phyloP scores from a whole-genome alignment of 2,329 filamentous ascomycete genomes.

The Bipolaris zeicola region DNA sequence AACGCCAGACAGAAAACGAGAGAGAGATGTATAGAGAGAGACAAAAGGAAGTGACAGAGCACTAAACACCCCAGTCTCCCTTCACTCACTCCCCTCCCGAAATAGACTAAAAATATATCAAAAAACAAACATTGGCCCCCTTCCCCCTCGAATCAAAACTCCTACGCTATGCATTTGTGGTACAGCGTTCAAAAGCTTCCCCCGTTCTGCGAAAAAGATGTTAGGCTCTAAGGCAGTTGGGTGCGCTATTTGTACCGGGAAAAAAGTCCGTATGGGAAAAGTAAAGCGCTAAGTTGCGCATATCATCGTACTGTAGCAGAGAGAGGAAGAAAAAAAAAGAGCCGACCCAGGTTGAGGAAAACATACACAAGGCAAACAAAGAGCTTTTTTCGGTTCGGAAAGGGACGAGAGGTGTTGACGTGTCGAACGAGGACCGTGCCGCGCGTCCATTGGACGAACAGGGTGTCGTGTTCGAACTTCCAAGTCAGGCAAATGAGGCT shows the following conservation, averaged over 20 bases:
- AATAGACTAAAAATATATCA: slow-evolving; percentile 29
- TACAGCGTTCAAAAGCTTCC: slow-evolving; percentile 18
- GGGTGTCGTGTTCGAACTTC: slow-evolving; percentile 21
- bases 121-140: slow-evolving; percentile 10
- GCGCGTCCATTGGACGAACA: slow-evolving; percentile 21
- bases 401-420: slow-evolving; percentile 9
- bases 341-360: not conserved
- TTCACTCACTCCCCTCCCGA: slow-evolving; percentile 12
- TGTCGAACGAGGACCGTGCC: slow-evolving; percentile 16
- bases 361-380: not conserved
- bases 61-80: not conserved
- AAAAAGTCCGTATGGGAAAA: not conserved
- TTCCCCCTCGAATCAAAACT: slow-evolving; percentile 21
- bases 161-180: slow-evolving; percentile 43
- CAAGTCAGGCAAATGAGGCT: slow-evolving; percentile 7
- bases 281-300: not conserved
- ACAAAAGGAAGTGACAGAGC: slow-evolving; percentile 3
- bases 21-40: slow-evolving; percentile 4
- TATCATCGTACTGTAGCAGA: slow-evolving; percentile 4
- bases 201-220: not conserved
- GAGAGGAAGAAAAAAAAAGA: not conserved
- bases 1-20: not conserved
- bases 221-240: not conserved
- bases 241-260: not conserved
- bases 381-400: not conserved